Conservation (phyloP, 2,329 filamentous ascomycete species). For the Alternaria ventricosa region DNA sequence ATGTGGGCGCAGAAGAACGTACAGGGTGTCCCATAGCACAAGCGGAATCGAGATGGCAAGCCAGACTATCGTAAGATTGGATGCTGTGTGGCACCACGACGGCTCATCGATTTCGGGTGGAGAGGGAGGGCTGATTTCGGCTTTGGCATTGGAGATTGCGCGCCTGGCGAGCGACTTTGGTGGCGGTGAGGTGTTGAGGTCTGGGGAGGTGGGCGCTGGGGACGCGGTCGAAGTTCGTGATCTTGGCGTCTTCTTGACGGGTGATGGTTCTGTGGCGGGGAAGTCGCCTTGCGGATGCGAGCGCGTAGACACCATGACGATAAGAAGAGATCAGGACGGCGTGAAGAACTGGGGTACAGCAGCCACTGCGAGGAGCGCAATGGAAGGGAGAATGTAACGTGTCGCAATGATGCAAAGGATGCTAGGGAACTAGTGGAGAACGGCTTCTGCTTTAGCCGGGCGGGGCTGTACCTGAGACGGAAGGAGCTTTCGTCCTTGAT, state of each 20-base stretch:
- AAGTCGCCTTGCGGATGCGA: slow-evolving; percentile 46
- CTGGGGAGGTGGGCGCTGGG: slow-evolving; percentile 34
- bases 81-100: slow-evolving; percentile 66
- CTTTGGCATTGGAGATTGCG: slow-evolving; percentile 29
- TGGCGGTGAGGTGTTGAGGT: slow-evolving; percentile 24
- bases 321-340: not conserved
- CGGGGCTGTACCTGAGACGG: not conserved
- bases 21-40: slow-evolving; percentile 80
- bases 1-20: slow-evolving; percentile 79
- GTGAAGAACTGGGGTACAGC: not conserved
- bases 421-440: slow-evolving; percentile 7
- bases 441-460: slow-evolving; percentile 10
- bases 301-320: slow-evolving; percentile 50
- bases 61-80: slow-evolving; percentile 70
- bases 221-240: slow-evolving; percentile 44
- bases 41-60: slow-evolving; percentile 76
- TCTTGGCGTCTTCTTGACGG: slow-evolving; percentile 44
- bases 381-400: slow-evolving; percentile 8
- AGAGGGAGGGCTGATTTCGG: slow-evolving; percentile 21
- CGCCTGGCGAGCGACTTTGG: slow-evolving; percentile 29
- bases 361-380: not conserved
- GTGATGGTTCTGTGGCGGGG: slow-evolving; percentile 44
- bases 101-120: slow-evolving; percentile 27
- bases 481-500: not conserved
- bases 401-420: slow-evolving; percentile 11